phyloP scores from a whole-genome alignment of 108 stramenopile genomes.

The Cyclotella atomus region DNA sequence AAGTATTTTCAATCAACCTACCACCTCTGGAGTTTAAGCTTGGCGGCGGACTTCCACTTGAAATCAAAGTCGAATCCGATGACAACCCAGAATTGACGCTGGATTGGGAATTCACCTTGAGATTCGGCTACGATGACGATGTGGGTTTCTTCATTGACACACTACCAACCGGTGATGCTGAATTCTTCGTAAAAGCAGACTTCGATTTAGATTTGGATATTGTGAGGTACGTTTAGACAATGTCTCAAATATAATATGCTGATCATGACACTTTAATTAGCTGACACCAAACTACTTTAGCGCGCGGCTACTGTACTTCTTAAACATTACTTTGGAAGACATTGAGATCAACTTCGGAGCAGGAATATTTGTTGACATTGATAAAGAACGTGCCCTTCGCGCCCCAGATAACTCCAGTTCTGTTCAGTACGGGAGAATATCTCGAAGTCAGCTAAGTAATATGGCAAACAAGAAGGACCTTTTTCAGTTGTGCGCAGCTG shows the following conservation, averaged over 20 bases:
- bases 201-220: too few species aligned
- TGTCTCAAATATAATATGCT: too few species aligned
- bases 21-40: constrained; percentile 29
- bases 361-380: constrained; percentile 44
- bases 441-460: constrained; percentile 11
- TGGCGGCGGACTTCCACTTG: constrained; percentile 17
- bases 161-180: constrained; percentile 9
- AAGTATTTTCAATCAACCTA: constrained; percentile 2
- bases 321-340: constrained; percentile 17
- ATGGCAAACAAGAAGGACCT: constrained; percentile 30
- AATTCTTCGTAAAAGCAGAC: constrained; percentile 8
- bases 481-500: constrained; percentile 27
- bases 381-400: constrained; percentile 37
- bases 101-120: constrained; percentile 33
- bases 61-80: constrained; percentile 4
- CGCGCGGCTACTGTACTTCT: constrained; percentile 41
- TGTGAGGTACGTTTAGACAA: too few species aligned
- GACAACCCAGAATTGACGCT: constrained; percentile 5
- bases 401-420: constrained; percentile 12
- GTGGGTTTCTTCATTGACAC: constrained; percentile 44
- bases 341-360: constrained; percentile 30
- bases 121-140: constrained; percentile 37
- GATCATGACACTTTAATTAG: too few species aligned
- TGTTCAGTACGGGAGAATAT: constrained; percentile 29
- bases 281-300: constrained; percentile 7